A percentile compares a stretch with the other conserved stretches of the same genome.
Conservation (phyloP, 2,329 filamentous ascomycete genomes). For the Cercospora canescens region DNA sequence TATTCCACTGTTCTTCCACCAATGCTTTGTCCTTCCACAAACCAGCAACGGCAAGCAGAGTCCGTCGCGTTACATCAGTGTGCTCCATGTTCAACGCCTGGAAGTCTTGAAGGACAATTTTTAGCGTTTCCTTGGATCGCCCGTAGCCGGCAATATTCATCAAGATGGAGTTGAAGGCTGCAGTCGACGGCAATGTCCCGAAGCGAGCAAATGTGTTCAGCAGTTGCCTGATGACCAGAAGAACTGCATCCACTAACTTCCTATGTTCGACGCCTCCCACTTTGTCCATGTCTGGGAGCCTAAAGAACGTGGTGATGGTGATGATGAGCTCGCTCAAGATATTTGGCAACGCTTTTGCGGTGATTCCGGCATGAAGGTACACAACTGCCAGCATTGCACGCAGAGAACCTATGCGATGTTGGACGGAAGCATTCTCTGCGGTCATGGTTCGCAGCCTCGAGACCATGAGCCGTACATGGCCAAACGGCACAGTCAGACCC, state of each 20-base stretch:
- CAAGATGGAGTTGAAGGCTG: slow-evolving; percentile 42
- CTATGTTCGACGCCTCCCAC: slow-evolving; percentile 23
- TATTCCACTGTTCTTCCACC: slow-evolving; percentile 33
- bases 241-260: slow-evolving; percentile 27
- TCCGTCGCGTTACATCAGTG: slow-evolving; percentile 36
- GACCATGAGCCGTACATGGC: slow-evolving; percentile 37
- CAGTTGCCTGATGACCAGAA: slow-evolving; percentile 29
- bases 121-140: slow-evolving; percentile 31
- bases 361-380: slow-evolving; percentile 44
- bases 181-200: slow-evolving; percentile 29
- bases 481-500: slow-evolving; percentile 39
- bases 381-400: slow-evolving; percentile 44
- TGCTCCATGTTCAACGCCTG: slow-evolving; percentile 30
- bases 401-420: slow-evolving; percentile 26
- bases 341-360: slow-evolving; percentile 37
- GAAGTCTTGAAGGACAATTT: slow-evolving; percentile 32
- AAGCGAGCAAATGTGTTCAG: slow-evolving; percentile 33
- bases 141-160: slow-evolving; percentile 36
- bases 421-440: slow-evolving; percentile 15
- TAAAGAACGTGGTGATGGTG: slow-evolving; percentile 31
- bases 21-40: slow-evolving; percentile 31
- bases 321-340: slow-evolving; percentile 43
- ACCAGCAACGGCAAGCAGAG: slow-evolving; percentile 38
- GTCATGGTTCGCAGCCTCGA: slow-evolving; percentile 31
- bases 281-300: slow-evolving; percentile 21